Base-by-base conservation (phyloP, 148 eudicot species). In the Chenopodium quinoa region DNA sequence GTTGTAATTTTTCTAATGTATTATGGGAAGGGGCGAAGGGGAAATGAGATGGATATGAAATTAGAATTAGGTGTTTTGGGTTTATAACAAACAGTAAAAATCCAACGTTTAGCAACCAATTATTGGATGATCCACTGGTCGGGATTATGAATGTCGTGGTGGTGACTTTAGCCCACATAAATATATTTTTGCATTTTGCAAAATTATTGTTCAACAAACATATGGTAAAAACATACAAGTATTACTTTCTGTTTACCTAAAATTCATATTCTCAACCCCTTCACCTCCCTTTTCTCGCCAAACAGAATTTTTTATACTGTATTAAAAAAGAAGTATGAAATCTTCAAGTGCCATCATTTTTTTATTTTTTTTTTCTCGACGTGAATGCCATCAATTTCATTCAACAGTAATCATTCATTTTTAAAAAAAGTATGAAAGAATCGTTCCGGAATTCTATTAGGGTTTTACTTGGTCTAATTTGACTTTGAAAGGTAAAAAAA, bases 401-500 rank as follows among this genome's bases (percentile, higher is more conserved):
- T 78, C 54, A 50, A 80, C 60, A 4, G 54, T 32, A 54, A 81
- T 29, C 32, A 70, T 29, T 40, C 25, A 54, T 52, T 13, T 16
- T 20, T 46, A n/a, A 34, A 56, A 63, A 48, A 72, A 63, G 52
- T 71, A 31, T 11, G 73, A 70, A 25, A 37, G 81, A 81, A 85
- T 78, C 84, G 73, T 85, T 74, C 82, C 62, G 75, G 46, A 73
- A 17, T 31, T 54, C 56, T 58, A 1, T 31, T 3, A 74, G 62
- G 22, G n/a, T 60, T 54, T 77, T 69, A 65, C 80, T 50, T 40
- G 31, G 78, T 40, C 80, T 63, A 48, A 78, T 66, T 73, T 84
- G 78, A 85, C 79, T 78, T 65, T 23, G 40, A 3, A 25, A 67
- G 16, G 60, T 52, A 4, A 44, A 9, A 68, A 68, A 9, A 37